These are phyloP conservation scores for Emmonsia crescens DNA, from an alignment of 2,329 filamentous ascomycete genomes.

Conservation along the genomic window DNA sequence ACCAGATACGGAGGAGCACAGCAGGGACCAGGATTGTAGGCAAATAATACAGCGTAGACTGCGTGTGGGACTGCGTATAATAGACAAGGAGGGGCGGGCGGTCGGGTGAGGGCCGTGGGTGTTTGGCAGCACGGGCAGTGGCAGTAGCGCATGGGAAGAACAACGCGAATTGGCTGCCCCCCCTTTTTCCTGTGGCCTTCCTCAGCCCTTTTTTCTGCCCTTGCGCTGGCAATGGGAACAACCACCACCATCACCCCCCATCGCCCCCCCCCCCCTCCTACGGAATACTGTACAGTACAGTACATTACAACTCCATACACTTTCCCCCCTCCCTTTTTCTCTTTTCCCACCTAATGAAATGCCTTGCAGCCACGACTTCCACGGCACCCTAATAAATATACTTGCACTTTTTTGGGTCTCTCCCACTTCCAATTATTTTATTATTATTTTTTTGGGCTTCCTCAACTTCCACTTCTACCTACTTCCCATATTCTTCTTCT, in stretches of 20 bases:
- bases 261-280: too few species aligned
- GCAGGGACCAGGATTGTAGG: neutral
- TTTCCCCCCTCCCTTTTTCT: too few species aligned
- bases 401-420: too few species aligned
- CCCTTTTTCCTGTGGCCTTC: neutral
- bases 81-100: neutral
- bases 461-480: slow-evolving; percentile 5
- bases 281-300: too few species aligned
- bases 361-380: slow-evolving; percentile 7
- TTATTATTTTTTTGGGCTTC: neutral
- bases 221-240: neutral
- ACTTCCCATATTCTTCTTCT: slow-evolving; percentile 7
- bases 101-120: neutral
- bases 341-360: neutral
- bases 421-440: slow-evolving; percentile 4
- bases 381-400: too few species aligned
- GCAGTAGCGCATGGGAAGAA: neutral
- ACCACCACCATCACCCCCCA: too few species aligned
- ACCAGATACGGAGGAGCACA: neutral
- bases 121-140: neutral
- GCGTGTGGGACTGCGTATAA: too few species aligned
- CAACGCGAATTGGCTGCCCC: neutral
- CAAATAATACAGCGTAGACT: too few species aligned
- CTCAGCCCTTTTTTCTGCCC: too few species aligned
- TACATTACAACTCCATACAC: too few species aligned